These are phyloP conservation scores for Debaryomyces subglobosus DNA, from an alignment of 1,139 yeast species.

Conservation along the genomic window DNA sequence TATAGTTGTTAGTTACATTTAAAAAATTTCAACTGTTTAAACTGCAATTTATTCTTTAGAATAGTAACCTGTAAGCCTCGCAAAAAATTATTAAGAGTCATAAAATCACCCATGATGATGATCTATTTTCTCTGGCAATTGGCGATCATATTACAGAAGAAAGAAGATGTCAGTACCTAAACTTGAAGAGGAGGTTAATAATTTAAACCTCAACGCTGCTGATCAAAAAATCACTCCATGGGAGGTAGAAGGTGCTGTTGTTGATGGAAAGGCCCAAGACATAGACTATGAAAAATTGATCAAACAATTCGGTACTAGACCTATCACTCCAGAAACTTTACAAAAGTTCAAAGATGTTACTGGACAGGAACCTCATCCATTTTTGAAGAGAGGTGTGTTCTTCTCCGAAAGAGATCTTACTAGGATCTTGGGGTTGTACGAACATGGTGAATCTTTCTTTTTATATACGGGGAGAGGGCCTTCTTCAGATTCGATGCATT, in stretches of 20 bases:
- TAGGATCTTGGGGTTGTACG: slow-evolving; percentile 82
- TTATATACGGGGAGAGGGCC: slow-evolving; percentile 99
- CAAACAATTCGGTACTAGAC: slow-evolving; percentile 83
- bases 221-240: slow-evolving; percentile 91
- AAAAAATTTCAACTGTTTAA: slow-evolving; percentile 5
- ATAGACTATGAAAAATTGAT: slow-evolving; percentile 91
- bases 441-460: slow-evolving; percentile 93
- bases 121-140: neutral
- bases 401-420: slow-evolving; percentile 89
- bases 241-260: slow-evolving; percentile 99
- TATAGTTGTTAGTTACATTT: slow-evolving; percentile 7
- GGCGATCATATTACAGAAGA: neutral
- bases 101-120: neutral
- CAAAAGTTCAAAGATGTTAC: slow-evolving; percentile 78
- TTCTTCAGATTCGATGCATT: slow-evolving; percentile 90
- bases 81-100: neutral
- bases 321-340: slow-evolving; percentile 70
- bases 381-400: slow-evolving; percentile 87
- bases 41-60: neutral
- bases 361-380: slow-evolving; percentile 92
- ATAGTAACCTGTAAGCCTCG: neutral
- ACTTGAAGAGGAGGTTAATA: slow-evolving; percentile 27
- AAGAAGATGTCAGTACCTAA: slow-evolving; percentile 3
- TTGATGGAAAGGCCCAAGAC: slow-evolving; percentile 84
- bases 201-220: slow-evolving; percentile 31